phyloP scores from a whole-genome alignment of 305 asterid species.

The Ilex paraguariensis region DNA sequence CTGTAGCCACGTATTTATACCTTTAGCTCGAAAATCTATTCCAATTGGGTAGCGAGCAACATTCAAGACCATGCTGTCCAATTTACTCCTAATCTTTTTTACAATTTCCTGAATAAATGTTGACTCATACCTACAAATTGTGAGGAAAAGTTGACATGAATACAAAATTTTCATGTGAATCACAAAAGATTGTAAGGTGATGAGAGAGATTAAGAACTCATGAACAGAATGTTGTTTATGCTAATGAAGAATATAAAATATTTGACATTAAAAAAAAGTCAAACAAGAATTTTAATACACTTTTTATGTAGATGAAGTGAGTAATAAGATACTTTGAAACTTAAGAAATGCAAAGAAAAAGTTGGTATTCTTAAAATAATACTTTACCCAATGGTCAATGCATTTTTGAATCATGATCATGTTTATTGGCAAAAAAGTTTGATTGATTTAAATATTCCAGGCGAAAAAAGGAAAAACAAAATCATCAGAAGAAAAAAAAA shows the following conservation, averaged over 20 bases:
- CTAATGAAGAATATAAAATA: background rate
- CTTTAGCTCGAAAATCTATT: slow-evolving; percentile 12
- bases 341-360: background rate
- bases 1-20: slow-evolving; percentile 12
- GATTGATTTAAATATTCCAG: no score
- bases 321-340: background rate
- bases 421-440: no score
- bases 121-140: slow-evolving; percentile 12
- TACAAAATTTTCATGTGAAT: background rate
- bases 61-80: slow-evolving; percentile 11
- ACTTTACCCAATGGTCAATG: no score
- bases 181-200: background rate
- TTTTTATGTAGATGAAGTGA: no score
- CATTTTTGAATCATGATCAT: no score
- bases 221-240: background rate
- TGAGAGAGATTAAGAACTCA: no score
- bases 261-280: no score
- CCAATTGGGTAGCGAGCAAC: slow-evolving; percentile 10
- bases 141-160: background rate
- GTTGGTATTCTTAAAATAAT: no score
- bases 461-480: no score
- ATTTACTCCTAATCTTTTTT: slow-evolving; percentile 13
- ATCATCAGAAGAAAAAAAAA: no score
- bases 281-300: no score
- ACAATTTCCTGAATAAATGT: slow-evolving; percentile 16